Evolutionary conservation across 2,329 filamentous ascomycete genomes (phyloP).

Genomic region (Ophiocordyceps camponoti-floridani): DNA sequence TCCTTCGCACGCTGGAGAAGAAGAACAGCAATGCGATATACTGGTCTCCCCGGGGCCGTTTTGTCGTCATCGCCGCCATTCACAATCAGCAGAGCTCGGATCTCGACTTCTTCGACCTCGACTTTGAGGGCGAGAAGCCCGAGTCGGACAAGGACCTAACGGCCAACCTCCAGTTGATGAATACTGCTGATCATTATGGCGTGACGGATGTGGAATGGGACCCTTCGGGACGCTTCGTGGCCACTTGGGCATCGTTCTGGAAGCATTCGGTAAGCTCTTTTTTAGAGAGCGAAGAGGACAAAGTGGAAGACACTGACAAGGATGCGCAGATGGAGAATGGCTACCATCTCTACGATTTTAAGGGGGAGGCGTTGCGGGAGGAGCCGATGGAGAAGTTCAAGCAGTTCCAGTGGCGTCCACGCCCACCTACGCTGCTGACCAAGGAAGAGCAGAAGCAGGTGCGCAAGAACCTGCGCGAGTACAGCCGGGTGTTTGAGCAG

Average conservation of each 20-base stretch:
- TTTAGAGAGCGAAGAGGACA: neutral
- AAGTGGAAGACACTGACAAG: conserved; percentile 2
- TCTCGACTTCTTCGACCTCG: conserved; percentile 92
- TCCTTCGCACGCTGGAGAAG: conserved; percentile 88
- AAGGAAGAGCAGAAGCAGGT: conserved; percentile 97
- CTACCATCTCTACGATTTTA: conserved; percentile 96
- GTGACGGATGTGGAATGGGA: conserved; percentile 98
- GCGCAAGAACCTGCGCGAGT: conserved; percentile 96
- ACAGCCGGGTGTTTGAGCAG: conserved; percentile 87
- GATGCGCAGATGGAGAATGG: conserved; percentile 82
- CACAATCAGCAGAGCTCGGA: conserved; percentile 87
- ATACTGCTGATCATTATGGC: conserved; percentile 86
- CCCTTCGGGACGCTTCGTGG: conserved; percentile 84
- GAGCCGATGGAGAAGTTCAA: conserved; percentile 94
- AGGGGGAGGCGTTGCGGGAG: conserved; percentile 73
- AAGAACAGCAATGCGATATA: conserved; percentile 99
- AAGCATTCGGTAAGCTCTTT: conserved; percentile 64
- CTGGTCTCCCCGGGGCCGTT: conserved; percentile 92
- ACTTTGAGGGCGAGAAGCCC: conserved; percentile 93
- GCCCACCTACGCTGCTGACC: conserved; percentile 73
- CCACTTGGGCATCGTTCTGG: conserved; percentile 86
- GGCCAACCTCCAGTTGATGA: conserved; percentile 90
- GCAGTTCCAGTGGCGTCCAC: conserved; percentile 88
- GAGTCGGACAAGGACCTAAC: conserved; percentile 87
- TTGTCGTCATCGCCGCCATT: conserved; percentile 86